These are phyloP conservation scores for Calonectria naviculata DNA, from an alignment of 2,329 filamentous ascomycete genomes.

Conservation along the genomic window DNA sequence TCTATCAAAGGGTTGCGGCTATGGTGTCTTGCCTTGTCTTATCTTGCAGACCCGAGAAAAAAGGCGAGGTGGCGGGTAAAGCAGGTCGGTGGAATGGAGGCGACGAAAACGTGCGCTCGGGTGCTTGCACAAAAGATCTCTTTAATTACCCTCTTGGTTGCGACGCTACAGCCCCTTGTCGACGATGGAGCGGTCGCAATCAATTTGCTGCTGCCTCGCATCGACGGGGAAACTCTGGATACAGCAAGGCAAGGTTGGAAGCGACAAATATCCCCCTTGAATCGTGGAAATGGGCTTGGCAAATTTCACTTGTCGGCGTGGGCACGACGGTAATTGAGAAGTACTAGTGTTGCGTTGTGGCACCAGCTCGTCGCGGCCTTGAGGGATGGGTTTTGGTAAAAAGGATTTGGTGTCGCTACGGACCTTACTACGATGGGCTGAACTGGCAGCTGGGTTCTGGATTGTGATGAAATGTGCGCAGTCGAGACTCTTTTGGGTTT, in stretches of 20 bases:
- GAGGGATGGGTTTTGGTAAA: not conserved
- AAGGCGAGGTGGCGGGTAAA: not conserved
- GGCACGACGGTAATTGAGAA: slow-evolving; percentile 7
- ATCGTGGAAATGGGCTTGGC: not conserved
- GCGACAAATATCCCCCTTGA: not conserved
- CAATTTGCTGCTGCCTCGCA: not conserved
- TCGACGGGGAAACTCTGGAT: not conserved
- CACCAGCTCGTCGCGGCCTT: not conserved
- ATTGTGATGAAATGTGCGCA: slow-evolving; percentile 22
- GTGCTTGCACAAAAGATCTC: not conserved
- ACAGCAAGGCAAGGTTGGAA: not conserved
- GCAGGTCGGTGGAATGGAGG: slow-evolving; percentile 1
- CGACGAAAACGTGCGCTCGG: not conserved
- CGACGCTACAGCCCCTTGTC: slow-evolving; percentile 1
- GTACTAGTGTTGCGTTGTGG: not conserved
- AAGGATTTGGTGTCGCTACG: not conserved
- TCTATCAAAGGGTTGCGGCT: not conserved
- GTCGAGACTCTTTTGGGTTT: slow-evolving; percentile 17
- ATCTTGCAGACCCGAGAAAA: not conserved
- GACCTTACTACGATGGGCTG: not conserved
- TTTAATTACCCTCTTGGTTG: slow-evolving; percentile 3
- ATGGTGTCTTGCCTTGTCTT: not conserved
- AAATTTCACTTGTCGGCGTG: not conserved
- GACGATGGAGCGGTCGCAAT: not conserved
- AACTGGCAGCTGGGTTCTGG: slow-evolving; percentile 7